Evolutionary conservation across 176 grass and related monocot genomes (phyloP).

Genomic region (Melocanna baccifera): DNA sequence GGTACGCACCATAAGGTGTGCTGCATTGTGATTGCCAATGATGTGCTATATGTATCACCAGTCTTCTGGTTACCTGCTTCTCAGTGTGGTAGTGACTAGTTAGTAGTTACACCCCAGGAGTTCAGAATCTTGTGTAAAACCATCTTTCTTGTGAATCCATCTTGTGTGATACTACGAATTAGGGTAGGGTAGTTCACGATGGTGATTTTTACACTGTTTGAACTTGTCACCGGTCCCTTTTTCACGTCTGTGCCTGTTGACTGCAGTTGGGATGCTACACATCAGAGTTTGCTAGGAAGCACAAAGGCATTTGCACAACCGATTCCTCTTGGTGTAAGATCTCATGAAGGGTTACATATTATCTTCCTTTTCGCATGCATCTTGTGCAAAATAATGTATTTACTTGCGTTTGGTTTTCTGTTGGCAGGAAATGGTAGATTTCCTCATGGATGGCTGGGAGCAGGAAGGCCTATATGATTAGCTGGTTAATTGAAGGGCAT

Average conservation of each 20-base stretch:
- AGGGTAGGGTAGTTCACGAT: slow-evolving; percentile 2
- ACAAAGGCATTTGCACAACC: slow-evolving; percentile 69
- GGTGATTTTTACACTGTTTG: slow-evolving; percentile 21
- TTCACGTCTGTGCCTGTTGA: neutral
- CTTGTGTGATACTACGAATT: neutral
- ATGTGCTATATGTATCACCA: slow-evolving; percentile 11
- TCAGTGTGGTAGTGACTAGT: neutral
- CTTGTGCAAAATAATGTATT: neutral
- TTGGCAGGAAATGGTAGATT: slow-evolving; percentile 92
- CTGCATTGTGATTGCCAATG: neutral
- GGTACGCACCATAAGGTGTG: neutral
- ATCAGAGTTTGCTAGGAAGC: slow-evolving; percentile 83
- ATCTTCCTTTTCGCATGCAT: neutral
- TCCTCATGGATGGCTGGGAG: slow-evolving; percentile 87
- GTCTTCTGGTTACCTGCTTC: neutral
- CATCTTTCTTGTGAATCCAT: neutral
- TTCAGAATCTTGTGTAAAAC: slow-evolving; percentile 13
- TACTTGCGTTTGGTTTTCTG: neutral
- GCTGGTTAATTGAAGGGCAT: neutral
- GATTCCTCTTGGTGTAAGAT: slow-evolving; percentile 77
- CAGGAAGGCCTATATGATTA: slow-evolving; percentile 94
- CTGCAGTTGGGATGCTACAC: slow-evolving; percentile 83
- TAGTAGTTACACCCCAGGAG: neutral
- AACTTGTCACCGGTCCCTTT: neutral
- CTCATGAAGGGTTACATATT: neutral